Evolutionary conservation across 2,329 filamentous ascomycete species (phyloP).

Genomic region (Stromatinia cepivora): DNA sequence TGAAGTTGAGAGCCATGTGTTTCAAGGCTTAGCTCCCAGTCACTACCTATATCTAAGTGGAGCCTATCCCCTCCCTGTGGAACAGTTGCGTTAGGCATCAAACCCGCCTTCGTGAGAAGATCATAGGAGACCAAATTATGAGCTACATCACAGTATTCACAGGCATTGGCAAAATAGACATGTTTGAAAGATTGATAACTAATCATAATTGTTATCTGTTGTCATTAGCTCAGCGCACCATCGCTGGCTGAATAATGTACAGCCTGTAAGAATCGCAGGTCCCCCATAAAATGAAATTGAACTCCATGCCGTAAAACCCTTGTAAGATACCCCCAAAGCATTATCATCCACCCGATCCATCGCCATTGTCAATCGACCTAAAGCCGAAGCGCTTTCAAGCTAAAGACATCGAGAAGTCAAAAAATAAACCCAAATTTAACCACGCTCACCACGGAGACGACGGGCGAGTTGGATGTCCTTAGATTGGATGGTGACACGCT

Average conservation of each 20-base stretch:
- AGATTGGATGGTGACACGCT: conserved; percentile 92
- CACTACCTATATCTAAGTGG: background rate
- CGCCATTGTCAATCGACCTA: conserved; percentile 19
- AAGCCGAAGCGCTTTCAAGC: conserved; percentile 27
- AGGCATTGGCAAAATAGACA: background rate
- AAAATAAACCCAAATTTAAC: conserved; percentile 53
- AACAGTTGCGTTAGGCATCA: background rate
- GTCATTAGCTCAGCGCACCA: conserved; percentile 37
- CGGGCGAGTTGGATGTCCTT: conserved; percentile 92
- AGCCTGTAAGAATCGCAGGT: conserved; percentile 28
- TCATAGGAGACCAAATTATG: too few species aligned
- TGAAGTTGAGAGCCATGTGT: background rate
- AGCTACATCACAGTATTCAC: background rate
- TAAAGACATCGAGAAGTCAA: conserved; percentile 25
- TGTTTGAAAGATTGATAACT: conserved; percentile 29
- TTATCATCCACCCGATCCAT: conserved; percentile 32
- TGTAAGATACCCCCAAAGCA: conserved; percentile 35
- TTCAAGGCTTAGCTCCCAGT: background rate
- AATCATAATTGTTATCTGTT: conserved; percentile 28
- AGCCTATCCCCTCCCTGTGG: background rate
- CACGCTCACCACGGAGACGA: conserved; percentile 90
- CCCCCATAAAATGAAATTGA: conserved; percentile 28
- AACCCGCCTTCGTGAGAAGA: rapidly evolving
- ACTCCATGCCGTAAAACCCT: conserved; percentile 36
- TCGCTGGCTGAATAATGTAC: conserved; percentile 40